Base-by-base conservation (phyloP, 129 eudicot genomes). In the Saussurea involucrata region DNA sequence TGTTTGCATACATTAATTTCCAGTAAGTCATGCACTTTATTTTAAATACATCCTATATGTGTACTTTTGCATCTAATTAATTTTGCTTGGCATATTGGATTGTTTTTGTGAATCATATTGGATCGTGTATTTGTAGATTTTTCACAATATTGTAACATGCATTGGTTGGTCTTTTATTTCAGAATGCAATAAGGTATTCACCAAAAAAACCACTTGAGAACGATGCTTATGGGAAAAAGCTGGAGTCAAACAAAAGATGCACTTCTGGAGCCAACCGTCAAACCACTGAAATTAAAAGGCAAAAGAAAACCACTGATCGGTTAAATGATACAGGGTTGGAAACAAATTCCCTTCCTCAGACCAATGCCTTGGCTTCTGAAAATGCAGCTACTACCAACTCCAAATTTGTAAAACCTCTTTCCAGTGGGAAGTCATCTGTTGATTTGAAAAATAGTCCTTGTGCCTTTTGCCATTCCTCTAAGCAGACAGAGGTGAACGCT, bases 391-490 rank as follows among this genome's bases (percentile, higher is more conserved):
- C 36, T 63, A 32, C 88, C n/a, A 36, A 60, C 27, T 17, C 68
- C 29, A 81, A 78, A 63, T 21, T 33, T 63, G 53, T 11, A 29
- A 81, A 71, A 25, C 68, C 71, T 71, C 37, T 29, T 36, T 44
- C 85, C 69, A 66, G 60, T 69, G 77, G 49, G 63, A 75, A 83
- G 32, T 32, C 66, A 5, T 63, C 66, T 21, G 82, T 57, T 28
- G 72, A 55, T 60, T 82, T 67, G 31, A 73, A 32, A 64, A 78
- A 25, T 57, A 82, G 76, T 60, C 66, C 79, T 74, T 95, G 99
- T 73, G 97, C 85, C 18, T 92, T 95, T 75, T 95, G 99, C 83
- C 90, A 88, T 80, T 76, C 92, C 40, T 82, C 87, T 42, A 78
- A 81, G 74, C 57, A 80, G 40, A 68, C 97, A 37, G 88, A 89